These are phyloP conservation scores for Anethum foeniculum DNA, from an alignment of 140 eudicot genomes.

Conservation along the genomic window DNA sequence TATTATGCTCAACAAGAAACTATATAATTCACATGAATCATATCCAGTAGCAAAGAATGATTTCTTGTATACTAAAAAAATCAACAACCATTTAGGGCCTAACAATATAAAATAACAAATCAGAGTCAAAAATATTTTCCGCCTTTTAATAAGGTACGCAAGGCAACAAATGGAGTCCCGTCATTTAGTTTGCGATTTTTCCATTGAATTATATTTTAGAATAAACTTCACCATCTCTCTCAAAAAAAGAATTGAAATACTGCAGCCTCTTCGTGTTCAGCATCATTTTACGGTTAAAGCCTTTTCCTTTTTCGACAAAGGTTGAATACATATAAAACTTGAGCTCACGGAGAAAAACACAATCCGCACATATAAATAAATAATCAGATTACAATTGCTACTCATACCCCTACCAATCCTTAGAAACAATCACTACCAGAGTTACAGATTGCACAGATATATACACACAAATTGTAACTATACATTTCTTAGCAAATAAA, in stretches of 20 bases:
- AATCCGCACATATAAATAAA: not conserved
- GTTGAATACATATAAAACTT: not conserved
- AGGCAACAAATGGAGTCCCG: not conserved
- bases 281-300: not conserved
- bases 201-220: not conserved
- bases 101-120: no score
- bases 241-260: not conserved
- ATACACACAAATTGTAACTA: no score
- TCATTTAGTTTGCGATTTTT: not conserved
- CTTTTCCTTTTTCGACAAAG: not conserved
- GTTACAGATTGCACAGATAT: not conserved
- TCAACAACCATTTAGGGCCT: not conserved
- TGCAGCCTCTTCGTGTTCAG: no score
- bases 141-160: not conserved
- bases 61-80: not conserved
- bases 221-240: no score
- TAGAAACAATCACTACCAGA: not conserved
- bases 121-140: not conserved
- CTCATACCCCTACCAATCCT: not conserved
- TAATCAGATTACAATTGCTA: not conserved
- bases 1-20: not conserved
- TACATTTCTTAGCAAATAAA: not conserved
- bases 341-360: not conserved
- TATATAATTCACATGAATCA: not conserved
- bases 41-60: not conserved